Evolutionary conservation across 768 basidiomycete species (phyloP), one percentile per base, ranked within the genome.

Genomic region (Wakefieldia striispora): DNA sequence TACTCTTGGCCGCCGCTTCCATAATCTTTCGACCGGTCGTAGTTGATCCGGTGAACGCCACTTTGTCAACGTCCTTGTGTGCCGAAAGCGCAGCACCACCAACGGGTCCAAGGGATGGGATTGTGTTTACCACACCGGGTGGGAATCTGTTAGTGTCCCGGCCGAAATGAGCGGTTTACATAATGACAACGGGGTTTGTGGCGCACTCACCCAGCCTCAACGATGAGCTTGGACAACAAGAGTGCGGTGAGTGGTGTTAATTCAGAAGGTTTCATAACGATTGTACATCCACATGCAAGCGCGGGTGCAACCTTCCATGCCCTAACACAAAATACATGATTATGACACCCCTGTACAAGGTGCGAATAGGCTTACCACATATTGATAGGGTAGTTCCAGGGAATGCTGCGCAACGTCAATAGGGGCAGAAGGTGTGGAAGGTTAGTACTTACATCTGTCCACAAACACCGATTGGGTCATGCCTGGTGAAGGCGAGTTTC

Each of bases 241-340:
- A 94, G 75, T 8, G 90, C 90, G 21, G 91, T 88, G 42, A 94
- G 73, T 11, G 91, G 90, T 1, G 88, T 91, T 46, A 91, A 65
- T 68, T 95, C 92, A 13, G 89, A 93, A 3, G 94, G 91, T 68
- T 97, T 97, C 85, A 98, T 88, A 60, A 97, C 87, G 62, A 95
- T 86, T 20, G 91, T 91, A 70, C 92, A 95, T 31, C 95, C 93
- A 46, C 83, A 82, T 8, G 94, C 92, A 48, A 97, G 79, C 13
- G 94, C 92, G 9, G 93, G 95, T 10, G 88, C 93, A 40, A 95
- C 81, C 70, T 97, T 97, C 93, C 93, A 95, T 23, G 85, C 71
- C 83, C 84, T 86, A 46, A 31, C 29, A 23, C 24, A 17, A 47
- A 43, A 56, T 26, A 35, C 24, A 45, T 47, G 35, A 24, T 49